Base-by-base conservation (phyloP, 805 yeast genomes). In the Wickerhamiella dianesei region DNA sequence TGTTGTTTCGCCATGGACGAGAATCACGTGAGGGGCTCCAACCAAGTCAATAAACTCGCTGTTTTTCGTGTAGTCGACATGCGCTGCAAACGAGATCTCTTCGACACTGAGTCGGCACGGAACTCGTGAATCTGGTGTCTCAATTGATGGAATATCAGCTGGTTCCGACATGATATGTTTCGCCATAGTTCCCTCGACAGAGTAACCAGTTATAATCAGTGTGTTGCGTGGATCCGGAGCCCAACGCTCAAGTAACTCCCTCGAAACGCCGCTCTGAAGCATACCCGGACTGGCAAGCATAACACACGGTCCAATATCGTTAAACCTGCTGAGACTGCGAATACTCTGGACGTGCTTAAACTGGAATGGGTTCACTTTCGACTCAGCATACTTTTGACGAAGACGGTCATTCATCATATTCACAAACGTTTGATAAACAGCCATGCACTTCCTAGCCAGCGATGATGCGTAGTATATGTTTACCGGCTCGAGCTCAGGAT, bases 71-170 rank as follows among this genome's bases (percentile, higher is more conserved):
- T 82, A 92, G 61, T 92, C 99, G 19, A 92, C 99, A 64, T 92
- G 99, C 0, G 99, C 99, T n/a, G 98, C 97, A 71, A 92, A 92
- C 1, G 97, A 88, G 3, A 92, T 81, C 63, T 92, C 99, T 53
- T 89, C 96, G 16, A 92, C 80, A 42, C 75, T 76, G 47, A 94
- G 66, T 53, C 96, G 73, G 59, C 98, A 77, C 3, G 97, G 96
- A 37, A 92, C 81, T 49, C 77, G 75, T 17, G 79, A 67, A 50
- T 87, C 96, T 0, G 94, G 84, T 54, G 84, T 85, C n/a, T 71
- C 68, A 20, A 77, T 67, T 0, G 96, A 81, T 1, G 92, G 94
- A 43, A 92, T 85, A n/a, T 85, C 82, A 36, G 77, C 76, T 0
- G 99, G 98, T 56, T 88, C 96, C 21, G 86, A 76, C 53, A 92